These are phyloP conservation scores for Wickerhamomyces xylosicus DNA, from an alignment of 805 yeast genomes.

Conservation along the genomic window DNA sequence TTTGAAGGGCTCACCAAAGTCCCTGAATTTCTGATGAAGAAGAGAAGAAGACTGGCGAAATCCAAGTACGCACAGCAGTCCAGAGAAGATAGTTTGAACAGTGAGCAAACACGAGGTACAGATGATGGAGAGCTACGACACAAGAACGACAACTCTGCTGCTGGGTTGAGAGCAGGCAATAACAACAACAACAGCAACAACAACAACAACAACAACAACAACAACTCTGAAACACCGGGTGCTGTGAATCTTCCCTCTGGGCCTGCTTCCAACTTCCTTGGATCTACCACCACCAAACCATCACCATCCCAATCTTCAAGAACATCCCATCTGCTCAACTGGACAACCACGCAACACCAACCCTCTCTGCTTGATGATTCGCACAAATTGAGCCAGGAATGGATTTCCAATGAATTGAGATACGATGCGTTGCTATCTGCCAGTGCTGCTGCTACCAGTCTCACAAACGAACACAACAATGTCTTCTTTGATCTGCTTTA, in stretches of 20 bases:
- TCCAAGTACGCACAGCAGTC: constrained; percentile 13
- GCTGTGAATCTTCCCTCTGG: background rate
- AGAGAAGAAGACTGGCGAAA: constrained; percentile 17
- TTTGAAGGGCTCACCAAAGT: constrained; percentile 35
- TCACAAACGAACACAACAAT: constrained; percentile 38
- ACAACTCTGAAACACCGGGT: background rate
- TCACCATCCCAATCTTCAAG: too few species aligned
- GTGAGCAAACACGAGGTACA: constrained; percentile 3
- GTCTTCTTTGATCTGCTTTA: constrained; percentile 46
- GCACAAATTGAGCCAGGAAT: constrained; percentile 25
- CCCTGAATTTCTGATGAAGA: constrained; percentile 14
- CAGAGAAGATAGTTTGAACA: constrained; percentile 1
- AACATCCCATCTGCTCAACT: background rate
- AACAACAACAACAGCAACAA: constrained; percentile 1
- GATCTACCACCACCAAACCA: background rate
- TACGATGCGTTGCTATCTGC: constrained; percentile 70
- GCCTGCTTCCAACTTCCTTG: background rate
- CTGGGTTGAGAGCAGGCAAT: too few species aligned
- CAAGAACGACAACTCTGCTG: constrained; percentile 1
- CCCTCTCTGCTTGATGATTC: constrained; percentile 8
- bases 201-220: background rate
- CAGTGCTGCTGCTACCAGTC: constrained; percentile 39
- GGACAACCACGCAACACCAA: constrained; percentile 8
- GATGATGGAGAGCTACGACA: constrained; percentile 9
- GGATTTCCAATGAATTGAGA: constrained; percentile 62